These are phyloP conservation scores for Globisporangium paddicum DNA, from an alignment of 352 stramenopile species.

Conservation along the genomic window DNA sequence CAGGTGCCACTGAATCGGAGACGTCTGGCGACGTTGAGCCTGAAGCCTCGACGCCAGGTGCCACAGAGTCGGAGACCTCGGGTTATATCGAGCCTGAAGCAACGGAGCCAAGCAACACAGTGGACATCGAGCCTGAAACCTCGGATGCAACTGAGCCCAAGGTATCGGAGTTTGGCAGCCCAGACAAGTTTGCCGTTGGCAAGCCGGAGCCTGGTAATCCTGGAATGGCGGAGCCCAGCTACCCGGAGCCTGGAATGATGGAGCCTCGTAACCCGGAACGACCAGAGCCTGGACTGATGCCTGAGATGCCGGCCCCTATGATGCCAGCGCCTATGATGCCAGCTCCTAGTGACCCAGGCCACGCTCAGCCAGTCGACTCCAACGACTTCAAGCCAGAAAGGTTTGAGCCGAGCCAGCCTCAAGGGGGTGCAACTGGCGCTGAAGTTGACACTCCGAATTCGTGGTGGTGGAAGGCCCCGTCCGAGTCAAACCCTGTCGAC, in stretches of 20 bases:
- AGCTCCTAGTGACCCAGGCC: background rate
- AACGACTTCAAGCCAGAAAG: background rate
- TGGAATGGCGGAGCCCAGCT: background rate
- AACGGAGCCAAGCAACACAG: background rate
- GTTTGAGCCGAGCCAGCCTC: background rate
- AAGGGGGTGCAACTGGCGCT: background rate
- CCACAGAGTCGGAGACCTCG: background rate
- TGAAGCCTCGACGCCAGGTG: background rate
- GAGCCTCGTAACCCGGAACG: too few relatives aligned
- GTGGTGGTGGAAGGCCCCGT: background rate
- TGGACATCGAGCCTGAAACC: background rate
- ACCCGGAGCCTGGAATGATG: too few relatives aligned
- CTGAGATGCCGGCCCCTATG: background rate
- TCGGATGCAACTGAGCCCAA: background rate
- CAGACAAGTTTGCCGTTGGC: background rate
- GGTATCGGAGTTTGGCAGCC: background rate
- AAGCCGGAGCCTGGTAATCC: background rate
- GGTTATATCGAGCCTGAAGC: background rate
- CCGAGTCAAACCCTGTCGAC: background rate
- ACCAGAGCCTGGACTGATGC: too few relatives aligned
- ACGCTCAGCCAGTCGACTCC: background rate
- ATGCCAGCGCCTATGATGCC: background rate
- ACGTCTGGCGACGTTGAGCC: background rate
- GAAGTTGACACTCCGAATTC: background rate
- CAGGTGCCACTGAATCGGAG: background rate